phyloP scores from a whole-genome alignment of 1,284 basidiomycete species.

The Leccinum fuscescens region DNA sequence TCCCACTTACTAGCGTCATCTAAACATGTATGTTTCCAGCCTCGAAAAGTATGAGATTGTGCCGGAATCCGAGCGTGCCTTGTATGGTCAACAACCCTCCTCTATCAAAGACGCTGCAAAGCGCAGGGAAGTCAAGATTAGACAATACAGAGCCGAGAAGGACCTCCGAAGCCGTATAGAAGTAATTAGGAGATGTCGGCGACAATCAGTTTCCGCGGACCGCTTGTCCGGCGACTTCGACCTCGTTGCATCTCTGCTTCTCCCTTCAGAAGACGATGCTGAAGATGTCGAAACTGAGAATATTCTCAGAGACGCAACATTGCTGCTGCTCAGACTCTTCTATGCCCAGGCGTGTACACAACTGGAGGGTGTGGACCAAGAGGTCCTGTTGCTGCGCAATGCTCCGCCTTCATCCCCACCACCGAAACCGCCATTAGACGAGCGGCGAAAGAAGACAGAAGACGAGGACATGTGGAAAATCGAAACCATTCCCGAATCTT shows the following conservation, averaged over 20 bases:
- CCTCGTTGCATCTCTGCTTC: conserved; percentile 62
- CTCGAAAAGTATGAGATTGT: conserved; percentile 73
- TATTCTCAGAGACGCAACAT: conserved; percentile 59
- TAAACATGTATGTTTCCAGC: conserved; percentile 54
- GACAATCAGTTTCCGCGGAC: conserved; percentile 37
- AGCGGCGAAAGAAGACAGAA: conserved; percentile 36
- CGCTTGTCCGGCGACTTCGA: conserved; percentile 51
- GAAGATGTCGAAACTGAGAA: conserved; percentile 64
- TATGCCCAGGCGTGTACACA: conserved; percentile 72
- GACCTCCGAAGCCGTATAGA: conserved; percentile 70
- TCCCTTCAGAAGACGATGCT: conserved; percentile 45
- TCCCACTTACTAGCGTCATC: conserved; percentile 46
- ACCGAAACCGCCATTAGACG: conserved; percentile 36
- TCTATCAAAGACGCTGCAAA: conserved; percentile 61
- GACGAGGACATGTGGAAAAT: conserved; percentile 74
- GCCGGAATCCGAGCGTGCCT: conserved; percentile 55
- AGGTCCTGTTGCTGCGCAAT: conserved; percentile 67
- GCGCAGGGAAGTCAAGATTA: conserved; percentile 83
- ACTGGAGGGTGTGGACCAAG: conserved; percentile 69
- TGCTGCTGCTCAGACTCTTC: conserved; percentile 72
- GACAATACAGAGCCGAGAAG: conserved; percentile 83
- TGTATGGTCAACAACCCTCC: conserved; percentile 49
- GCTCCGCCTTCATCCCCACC: conserved; percentile 46
- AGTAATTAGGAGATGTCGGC: conserved; percentile 51
- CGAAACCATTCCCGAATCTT: conserved; percentile 50